Evolutionary conservation across 768 basidiomycete genomes (phyloP), one percentile per base, ranked within the genome.

Genomic region (Macrolepiota albuminosa): DNA sequence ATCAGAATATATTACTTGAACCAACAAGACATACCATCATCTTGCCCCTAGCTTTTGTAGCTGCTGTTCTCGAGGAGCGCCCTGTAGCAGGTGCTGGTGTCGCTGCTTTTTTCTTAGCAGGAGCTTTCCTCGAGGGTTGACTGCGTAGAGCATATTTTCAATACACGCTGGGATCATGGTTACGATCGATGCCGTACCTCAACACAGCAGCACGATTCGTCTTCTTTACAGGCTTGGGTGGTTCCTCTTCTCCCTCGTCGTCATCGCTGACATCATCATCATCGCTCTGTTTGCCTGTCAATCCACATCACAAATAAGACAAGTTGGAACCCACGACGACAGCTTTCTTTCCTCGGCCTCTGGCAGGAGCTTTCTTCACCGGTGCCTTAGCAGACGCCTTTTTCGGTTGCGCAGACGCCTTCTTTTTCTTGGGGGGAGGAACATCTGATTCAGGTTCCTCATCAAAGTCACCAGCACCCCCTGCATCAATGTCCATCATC

Each of bases 401-500:
- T 46, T 67, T 71, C 26, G 67, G 61, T 39, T 75, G 74, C 54
- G 73, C 73, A 46, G 68, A 69, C 52, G 68, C 76, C 72, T 75
- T 84, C 73, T 76, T 84, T 54, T 76, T 84, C 55, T 71, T 70
- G 2, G 78, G 77, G 9, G 79, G 78, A 36, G 70, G 72, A 16
- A 74, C 80, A 39, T 84, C 83, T 3, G 74, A 78, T 31, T 84
- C 78, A 36, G 71, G 70, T 49, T 81, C 79, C 21, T 81, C 53
- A 42, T 54, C 80, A 24, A 81, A 80, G 61, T 84, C 86, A 9
- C 71, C 79, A 10, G 66, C 74, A 48, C 68, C 66, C 31, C 65
- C 65, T 9, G 67, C 71, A 61, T 89, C 88, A 49, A 91, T 70
- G 51, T 93, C 88, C 83, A 89, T 86, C 75, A 80, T 75, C 88